Base-by-base conservation (phyloP, 2,329 filamentous ascomycete species). In the Fusarium marasasianum region DNA sequence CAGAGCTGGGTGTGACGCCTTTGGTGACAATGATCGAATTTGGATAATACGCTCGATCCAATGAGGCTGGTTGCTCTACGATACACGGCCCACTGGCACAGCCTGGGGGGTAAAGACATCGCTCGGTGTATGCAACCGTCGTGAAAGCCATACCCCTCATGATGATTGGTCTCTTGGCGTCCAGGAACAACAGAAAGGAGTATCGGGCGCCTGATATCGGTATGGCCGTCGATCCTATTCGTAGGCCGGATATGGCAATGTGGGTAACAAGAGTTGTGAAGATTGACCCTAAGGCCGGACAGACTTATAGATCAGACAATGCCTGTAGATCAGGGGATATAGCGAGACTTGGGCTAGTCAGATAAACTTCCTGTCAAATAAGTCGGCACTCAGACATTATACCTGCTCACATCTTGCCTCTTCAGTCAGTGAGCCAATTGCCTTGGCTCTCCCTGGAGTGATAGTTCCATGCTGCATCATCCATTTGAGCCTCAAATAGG, bases 201-300 rank as follows among this genome's bases (percentile, higher is more conserved):
- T 40, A 38, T 58, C 44, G 44, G 45, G 63, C 37, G 40, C 41
- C 60, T 69, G 50, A 38, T 20, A 40, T 72, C 40, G 67, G 59
- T 55, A 57, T 64, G 22, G 33, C 68, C 58, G 56, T 12, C 24
- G 31, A 61, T 55, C 44, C 29, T 51, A 44, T 20, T 44, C n/a
- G 29, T 47, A 45, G 18, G 38, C 72, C 72, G 72, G 72, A 72
- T 69, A 48, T 29, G 56, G 72, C 13, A 59, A 61, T 53, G 58
- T 59, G 51, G 47, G 33, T 58, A 31, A 20, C 20, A 56, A 35
- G 44, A 58, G 43, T 33, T 50, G 29, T 15, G 26, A 45, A 56
- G 14, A 18, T 26, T 37, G 51, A 13, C 35, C 37, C 35, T 18
- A 54, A 54, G 24, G 20, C 22, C 15, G 11, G 24, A 40, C 20